A percentile compares a stretch with the other conserved stretches of the same genome.
These are phyloP conservation scores for Chaetomium cochliodes DNA, from an alignment of 495 filamentous ascomycete genomes.

Conservation along the genomic window DNA sequence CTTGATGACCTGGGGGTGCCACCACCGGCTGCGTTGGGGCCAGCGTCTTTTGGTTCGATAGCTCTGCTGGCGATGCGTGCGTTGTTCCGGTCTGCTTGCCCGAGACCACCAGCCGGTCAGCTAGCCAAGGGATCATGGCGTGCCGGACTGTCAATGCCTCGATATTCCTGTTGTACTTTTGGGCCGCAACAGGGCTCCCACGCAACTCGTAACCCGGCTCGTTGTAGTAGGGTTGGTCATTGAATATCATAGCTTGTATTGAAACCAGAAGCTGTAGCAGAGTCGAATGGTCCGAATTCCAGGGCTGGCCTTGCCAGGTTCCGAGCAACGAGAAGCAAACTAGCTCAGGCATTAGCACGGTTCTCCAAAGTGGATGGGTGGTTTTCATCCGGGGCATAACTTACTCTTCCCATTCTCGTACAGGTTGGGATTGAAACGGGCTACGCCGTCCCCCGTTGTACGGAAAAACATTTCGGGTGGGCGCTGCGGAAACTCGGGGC, in stretches of 20 bases:
- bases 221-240: constrained; percentile 57
- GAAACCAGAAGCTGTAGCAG: constrained; percentile 60
- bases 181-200: constrained; percentile 25
- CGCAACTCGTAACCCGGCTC: constrained; percentile 50
- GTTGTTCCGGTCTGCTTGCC: too few species aligned
- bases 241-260: constrained; percentile 63
- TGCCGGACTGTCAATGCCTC: constrained; percentile 43
- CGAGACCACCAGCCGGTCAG: constrained; percentile 16
- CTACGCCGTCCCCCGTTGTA: constrained; percentile 48
- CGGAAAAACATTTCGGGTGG: constrained; percentile 54
- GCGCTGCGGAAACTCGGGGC: constrained; percentile 45
- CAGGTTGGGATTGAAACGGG: constrained; percentile 60
- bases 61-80: not conserved
- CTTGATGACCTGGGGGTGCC: too few species aligned
- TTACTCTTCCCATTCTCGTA: constrained; percentile 55
- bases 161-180: constrained; percentile 41
- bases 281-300: constrained; percentile 54
- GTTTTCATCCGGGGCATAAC: constrained; percentile 11
- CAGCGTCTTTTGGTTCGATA: not conserved
- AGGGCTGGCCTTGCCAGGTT: constrained; percentile 56
- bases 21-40: not conserved
- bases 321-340: constrained; percentile 61
- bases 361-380: not conserved
- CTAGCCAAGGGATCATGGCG: constrained; percentile 53
- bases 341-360: constrained; percentile 10